Percentiles rank a stretch among this genome's conserved stretches.
Conservation (phyloP, 2,329 filamentous ascomycete species). For the Penicillium sclerotigenum region DNA sequence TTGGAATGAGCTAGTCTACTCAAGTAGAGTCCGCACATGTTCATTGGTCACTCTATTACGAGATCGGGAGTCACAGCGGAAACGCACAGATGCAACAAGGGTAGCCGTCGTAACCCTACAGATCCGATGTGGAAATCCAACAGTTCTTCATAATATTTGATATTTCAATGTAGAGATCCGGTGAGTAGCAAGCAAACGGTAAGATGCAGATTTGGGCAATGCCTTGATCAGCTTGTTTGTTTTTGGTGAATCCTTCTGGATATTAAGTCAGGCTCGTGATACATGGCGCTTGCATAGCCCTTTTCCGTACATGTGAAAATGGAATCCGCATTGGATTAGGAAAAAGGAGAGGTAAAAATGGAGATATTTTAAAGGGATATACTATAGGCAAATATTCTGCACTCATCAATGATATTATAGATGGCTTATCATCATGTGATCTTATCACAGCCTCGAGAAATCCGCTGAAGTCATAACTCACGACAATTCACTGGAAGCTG, state of each 20-base stretch:
- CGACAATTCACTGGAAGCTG: not conserved
- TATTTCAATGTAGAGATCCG: not conserved
- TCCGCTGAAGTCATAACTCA: conserved; percentile 9
- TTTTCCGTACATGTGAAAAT: not conserved
- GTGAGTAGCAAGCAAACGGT: not conserved
- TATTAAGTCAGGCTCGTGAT: not conserved
- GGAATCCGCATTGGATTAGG: not conserved
- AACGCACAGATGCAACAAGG: conserved; percentile 10
- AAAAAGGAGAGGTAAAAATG: not conserved
- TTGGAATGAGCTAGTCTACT: not conserved
- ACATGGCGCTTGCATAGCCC: not conserved
- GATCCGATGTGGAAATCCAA: not conserved
- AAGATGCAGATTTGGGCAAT: not conserved
- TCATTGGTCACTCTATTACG: conserved; percentile 10
- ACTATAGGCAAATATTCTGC: not conserved
- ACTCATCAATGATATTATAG: not conserved
- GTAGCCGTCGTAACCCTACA: not conserved
- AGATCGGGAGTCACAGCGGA: conserved; percentile 11
- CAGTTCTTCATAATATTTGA: not conserved
- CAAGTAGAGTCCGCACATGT: not conserved
- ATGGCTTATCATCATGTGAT: conserved; percentile 21
- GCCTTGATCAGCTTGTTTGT: not conserved
- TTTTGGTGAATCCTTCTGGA: not conserved
- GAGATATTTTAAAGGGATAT: not conserved
- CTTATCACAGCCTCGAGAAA: conserved; percentile 13